Base-by-base conservation (phyloP, 192 early-diverging fungal genomes). In the Spinellus fusiger region DNA sequence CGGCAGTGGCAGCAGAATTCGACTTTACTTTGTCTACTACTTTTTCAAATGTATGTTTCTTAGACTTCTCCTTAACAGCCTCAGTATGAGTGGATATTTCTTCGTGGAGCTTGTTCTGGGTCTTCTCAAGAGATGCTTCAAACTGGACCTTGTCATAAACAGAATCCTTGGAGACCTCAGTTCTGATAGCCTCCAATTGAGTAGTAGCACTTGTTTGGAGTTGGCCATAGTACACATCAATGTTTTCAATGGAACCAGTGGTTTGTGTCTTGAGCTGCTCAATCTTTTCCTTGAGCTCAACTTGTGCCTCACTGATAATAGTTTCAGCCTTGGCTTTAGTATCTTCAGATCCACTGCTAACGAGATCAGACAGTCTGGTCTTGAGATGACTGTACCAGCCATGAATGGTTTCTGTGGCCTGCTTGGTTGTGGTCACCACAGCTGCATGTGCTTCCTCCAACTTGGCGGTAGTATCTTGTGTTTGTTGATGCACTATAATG, bases 181-280 rank as follows among this genome's bases (percentile, higher is more conserved):
- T 51, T 23, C 51, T 61, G 6, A 61, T 9, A 15, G 49, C 48
- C 0, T 49, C 33, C 34, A 61, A 51, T 10, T 61, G 59, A 4
- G 22, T 25, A 2, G 32, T 28, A 15, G 49, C 49, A 38, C 49
- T 61, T 9, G 20, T 34, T 18, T 49, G 49, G 33, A 61, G 10
- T 4, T 61, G 49, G n/a, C 49, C 49, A 51, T 51, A 61, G 59
- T 49, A 61, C 15, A 33, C 31, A 27, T 50, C 59, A 50, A 61
- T 18, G 16, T 61, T 47, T 6, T 46, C 20, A 20, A 28, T 27
- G 10, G 47, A 4, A n/a, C 25, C 32, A 2, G 49, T 33, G 23
- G 29, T 61, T 6, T 32, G 22, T 23, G 49, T 48, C 29, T 61
- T 46, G 2, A 61, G 4, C 20, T 34, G 23, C 13, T 27, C 25